Evolutionary conservation across 2,329 filamentous ascomycete species (phyloP), one percentile per base, ranked within the genome.

Genomic region (Alternaria sp.): DNA sequence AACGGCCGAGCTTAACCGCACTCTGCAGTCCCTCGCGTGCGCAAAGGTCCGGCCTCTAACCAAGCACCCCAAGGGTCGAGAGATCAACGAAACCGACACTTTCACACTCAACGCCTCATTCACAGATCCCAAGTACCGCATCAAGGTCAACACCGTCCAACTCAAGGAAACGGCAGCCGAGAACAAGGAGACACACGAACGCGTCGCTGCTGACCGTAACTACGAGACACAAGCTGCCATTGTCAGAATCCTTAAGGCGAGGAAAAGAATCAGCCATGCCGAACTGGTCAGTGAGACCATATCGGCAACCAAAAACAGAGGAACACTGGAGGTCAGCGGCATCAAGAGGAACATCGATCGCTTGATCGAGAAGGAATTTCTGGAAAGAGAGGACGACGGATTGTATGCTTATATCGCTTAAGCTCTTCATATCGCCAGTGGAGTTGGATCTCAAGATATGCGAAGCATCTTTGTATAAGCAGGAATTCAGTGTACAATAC

Each of bases 81-180:
- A 99, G 0, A 88, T 99, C 67, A 86, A 86, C 59, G 74, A 83
- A 1, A 92, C 87, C 0, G 96, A 99, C 79, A 91, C 89, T 0
- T 99, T 99, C 73, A 88, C 87, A 0, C 89, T 96, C 73, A 97
- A 97, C 81, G 79, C 85, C 44, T 77, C 77, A 16, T 99, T 99
- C 79, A 82, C 82, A 3, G 91, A 97, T 74, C 86, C 89, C 20
- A 96, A 95, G 79, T 91, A 92, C 79, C 89, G 93, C 57, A 89
- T 99, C 81, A 99, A 99, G 83, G 97, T 99, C 83, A 99, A 98
- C 81, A 94, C 97, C 80, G 95, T 99, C 69, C 95, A 99, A 80
- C 86, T 97, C 51, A 96, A 95, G 80, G 95, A 99, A 81, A 98
- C 95, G 0, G 91, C 91, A 71, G 91, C 94, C 74, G 95, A 99